These are phyloP conservation scores for Chrysopogon serrulatus DNA, from an alignment of 176 grass and related monocot genomes.

Conservation along the genomic window DNA sequence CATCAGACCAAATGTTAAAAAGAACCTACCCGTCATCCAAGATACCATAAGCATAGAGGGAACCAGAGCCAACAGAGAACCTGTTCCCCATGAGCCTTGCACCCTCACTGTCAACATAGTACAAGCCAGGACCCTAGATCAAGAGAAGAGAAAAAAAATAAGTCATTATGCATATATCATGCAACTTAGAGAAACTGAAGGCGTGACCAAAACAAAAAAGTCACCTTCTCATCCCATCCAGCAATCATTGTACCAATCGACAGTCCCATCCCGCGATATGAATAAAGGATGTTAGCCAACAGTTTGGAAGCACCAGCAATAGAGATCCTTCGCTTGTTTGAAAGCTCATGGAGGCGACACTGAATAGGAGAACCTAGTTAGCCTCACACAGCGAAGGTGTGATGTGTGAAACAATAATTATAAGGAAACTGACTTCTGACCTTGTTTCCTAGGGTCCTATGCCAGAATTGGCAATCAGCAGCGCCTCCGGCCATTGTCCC, in stretches of 20 bases:
- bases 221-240: slow-evolving; percentile 96
- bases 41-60: slow-evolving; percentile 89
- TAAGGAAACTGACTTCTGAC: slow-evolving; percentile 20
- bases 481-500: slow-evolving; percentile 96
- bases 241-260: slow-evolving; percentile 98
- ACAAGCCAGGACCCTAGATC: slow-evolving; percentile 83
- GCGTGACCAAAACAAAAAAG: not conserved
- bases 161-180: not conserved
- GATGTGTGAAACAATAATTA: not conserved
- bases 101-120: slow-evolving; percentile 98
- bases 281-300: slow-evolving; percentile 88
- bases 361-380: slow-evolving; percentile 31
- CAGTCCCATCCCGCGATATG: slow-evolving; percentile 83
- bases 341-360: slow-evolving; percentile 88
- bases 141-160: not conserved
- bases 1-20: not conserved
- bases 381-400: not conserved
- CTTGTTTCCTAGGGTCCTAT: slow-evolving; percentile 90
- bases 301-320: slow-evolving; percentile 79
- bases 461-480: slow-evolving; percentile 98
- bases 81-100: slow-evolving; percentile 75
- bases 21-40: slow-evolving; percentile 72
- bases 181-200: not conserved
- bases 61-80: slow-evolving; percentile 96
- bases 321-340: slow-evolving; percentile 94